Percentiles rank a stretch among this genome's conserved stretches.
Conservation (phyloP, 768 basidiomycete species). For the Tylopilus sp. region DNA sequence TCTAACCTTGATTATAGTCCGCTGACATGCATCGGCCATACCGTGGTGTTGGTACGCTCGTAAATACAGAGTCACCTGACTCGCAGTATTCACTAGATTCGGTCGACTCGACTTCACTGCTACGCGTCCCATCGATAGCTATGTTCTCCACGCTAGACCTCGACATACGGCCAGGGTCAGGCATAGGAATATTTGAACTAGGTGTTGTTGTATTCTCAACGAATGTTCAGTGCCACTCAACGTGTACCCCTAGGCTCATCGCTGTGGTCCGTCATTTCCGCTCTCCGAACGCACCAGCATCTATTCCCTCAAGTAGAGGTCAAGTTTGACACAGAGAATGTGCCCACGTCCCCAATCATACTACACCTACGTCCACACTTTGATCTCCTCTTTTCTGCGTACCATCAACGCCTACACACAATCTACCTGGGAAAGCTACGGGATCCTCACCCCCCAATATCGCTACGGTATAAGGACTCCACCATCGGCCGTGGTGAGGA, state of each 20-base stretch:
- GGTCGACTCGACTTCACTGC: conserved; percentile 5
- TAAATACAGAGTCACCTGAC: conserved; percentile 8
- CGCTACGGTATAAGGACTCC: conserved; percentile 62
- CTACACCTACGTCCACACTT: conserved; percentile 78
- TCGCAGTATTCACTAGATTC: conserved; percentile 9
- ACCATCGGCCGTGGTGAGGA: conserved; percentile 61
- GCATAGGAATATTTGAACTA: conserved; percentile 76
- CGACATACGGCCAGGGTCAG: conserved; percentile 71
- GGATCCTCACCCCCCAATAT: conserved; percentile 63
- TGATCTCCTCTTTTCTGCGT: conserved; percentile 81
- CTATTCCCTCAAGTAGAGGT: conserved; percentile 79
- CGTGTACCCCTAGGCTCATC: conserved; percentile 54
- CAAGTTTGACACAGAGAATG: conserved; percentile 74
- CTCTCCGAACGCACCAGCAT: conserved; percentile 61
- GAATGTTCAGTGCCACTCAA: background rate
- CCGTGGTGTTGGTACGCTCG: background rate
- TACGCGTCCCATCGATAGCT: background rate
- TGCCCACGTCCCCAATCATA: conserved; percentile 69
- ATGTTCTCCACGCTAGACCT: conserved; percentile 73
- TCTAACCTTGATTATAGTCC: conserved; percentile 43
- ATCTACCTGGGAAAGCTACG: conserved; percentile 69
- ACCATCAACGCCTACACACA: conserved; percentile 74
- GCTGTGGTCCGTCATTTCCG: conserved; percentile 73
- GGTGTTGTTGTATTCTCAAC: conserved; percentile 36
- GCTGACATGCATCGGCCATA: conserved; percentile 40